Percentiles rank a stretch among this genome's conserved stretches.
These are phyloP conservation scores for Dryadomyces quercivorus DNA, from an alignment of 2,329 filamentous ascomycete genomes.

Conservation along the genomic window DNA sequence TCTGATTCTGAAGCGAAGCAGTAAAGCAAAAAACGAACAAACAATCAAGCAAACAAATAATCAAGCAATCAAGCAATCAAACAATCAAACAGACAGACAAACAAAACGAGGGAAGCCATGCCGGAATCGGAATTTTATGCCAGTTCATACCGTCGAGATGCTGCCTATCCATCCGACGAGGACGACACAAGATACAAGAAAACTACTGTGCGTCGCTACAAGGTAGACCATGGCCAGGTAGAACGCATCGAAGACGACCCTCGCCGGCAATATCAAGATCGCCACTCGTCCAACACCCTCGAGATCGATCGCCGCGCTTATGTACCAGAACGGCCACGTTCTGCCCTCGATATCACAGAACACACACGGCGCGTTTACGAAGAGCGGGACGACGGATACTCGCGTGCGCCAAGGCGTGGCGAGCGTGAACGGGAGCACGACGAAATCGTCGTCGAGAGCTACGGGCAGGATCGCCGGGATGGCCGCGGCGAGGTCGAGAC, in stretches of 20 bases:
- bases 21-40: too few relatives aligned
- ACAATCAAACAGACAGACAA: too few relatives aligned
- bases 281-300: conserved; percentile 22
- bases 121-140: conserved; percentile 10
- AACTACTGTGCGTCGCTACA: conserved; percentile 41
- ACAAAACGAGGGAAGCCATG: neutral
- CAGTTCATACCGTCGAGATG: conserved; percentile 5
- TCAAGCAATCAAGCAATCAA: too few relatives aligned
- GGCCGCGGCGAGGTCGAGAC: conserved; percentile 42
- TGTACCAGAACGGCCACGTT: conserved; percentile 37
- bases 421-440: conserved; percentile 36
- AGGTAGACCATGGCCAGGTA: conserved; percentile 29
- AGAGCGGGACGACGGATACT: conserved; percentile 22
- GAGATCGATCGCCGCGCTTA: conserved; percentile 31
- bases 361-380: conserved; percentile 13
- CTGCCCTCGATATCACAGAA: conserved; percentile 30
- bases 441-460: conserved; percentile 38
- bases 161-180: conserved; percentile 16
- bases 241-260: conserved; percentile 20
- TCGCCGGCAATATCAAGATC: conserved; percentile 16
- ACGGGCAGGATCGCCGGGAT: conserved; percentile 36
- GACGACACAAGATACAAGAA: conserved; percentile 26
- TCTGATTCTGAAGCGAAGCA: too few relatives aligned
- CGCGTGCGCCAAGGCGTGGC: neutral
- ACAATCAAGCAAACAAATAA: too few relatives aligned